Evolutionary conservation across 345 rosid genomes (phyloP).

Genomic region (Odontarrhena argentea): DNA sequence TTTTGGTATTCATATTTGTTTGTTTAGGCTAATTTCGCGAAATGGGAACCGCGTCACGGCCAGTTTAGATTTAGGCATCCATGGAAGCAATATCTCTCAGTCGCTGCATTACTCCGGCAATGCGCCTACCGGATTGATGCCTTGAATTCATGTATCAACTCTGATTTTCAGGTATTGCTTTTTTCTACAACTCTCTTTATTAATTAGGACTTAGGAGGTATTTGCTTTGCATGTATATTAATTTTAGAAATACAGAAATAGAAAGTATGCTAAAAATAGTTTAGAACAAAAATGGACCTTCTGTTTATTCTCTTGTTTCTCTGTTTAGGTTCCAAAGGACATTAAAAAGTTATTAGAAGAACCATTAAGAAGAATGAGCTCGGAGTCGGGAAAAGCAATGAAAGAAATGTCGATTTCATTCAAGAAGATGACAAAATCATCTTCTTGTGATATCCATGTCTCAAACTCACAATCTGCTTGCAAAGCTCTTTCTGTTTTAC

Average conservation of each 20-base stretch:
- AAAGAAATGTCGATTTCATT: constrained; percentile 59
- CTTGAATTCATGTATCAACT: constrained; percentile 54
- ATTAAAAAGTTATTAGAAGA: constrained; percentile 44
- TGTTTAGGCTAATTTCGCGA: constrained; percentile 72
- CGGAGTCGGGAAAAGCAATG: constrained; percentile 56
- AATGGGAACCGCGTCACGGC: constrained; percentile 98
- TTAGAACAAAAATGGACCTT: neutral
- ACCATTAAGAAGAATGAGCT: constrained; percentile 54
- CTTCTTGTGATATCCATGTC: constrained; percentile 46
- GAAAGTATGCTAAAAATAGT: no score
- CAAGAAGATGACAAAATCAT: constrained; percentile 52
- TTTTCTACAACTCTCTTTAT: constrained; percentile 37
- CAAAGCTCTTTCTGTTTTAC: constrained; percentile 47
- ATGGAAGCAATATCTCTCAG: constrained; percentile 65
- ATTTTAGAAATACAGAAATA: neutral
- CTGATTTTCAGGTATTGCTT: constrained; percentile 53
- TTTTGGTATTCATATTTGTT: constrained; percentile 9
- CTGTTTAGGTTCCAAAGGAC: constrained; percentile 50
- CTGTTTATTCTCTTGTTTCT: neutral
- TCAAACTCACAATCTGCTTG: constrained; percentile 48
- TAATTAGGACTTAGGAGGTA: neutral
- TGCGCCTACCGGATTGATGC: constrained; percentile 73
- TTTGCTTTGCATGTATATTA: neutral
- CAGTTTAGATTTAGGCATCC: constrained; percentile 75
- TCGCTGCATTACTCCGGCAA: constrained; percentile 64